Evolutionary conservation across 495 filamentous ascomycete genomes (phyloP).

Genomic region (Tuber umbilicatum): DNA sequence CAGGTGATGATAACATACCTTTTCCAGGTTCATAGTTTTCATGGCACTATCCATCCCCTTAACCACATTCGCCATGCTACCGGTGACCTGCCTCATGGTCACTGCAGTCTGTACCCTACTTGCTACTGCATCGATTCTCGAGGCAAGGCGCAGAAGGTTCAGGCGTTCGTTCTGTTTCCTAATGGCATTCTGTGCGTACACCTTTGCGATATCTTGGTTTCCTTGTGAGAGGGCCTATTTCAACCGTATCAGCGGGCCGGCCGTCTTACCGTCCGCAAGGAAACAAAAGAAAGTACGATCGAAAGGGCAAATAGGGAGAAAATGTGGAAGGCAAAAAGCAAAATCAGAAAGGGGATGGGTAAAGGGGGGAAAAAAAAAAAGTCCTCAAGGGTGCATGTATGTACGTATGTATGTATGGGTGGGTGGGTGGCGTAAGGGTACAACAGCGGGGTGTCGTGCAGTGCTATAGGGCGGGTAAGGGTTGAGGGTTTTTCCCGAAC

Average conservation of each 20-base stretch:
- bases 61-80: constrained; percentile 59
- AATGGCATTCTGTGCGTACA: constrained; percentile 78
- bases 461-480: constrained; percentile 6
- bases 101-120: constrained; percentile 60
- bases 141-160: constrained; percentile 56
- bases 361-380: background rate
- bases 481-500: constrained; percentile 19
- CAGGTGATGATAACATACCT: constrained; percentile 43
- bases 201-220: constrained; percentile 69
- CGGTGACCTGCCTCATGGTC: constrained; percentile 59
- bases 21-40: constrained; percentile 66
- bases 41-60: constrained; percentile 60
- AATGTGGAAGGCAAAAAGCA: background rate
- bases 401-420: constrained; percentile 1
- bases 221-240: constrained; percentile 54
- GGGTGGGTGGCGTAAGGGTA: background rate
- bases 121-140: constrained; percentile 57
- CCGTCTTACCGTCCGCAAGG: background rate
- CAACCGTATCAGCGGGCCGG: constrained; percentile 3
- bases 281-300: background rate
- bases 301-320: background rate
- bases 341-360: background rate
- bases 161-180: constrained; percentile 66
- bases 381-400: constrained; percentile 4
- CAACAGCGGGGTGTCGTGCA: background rate